Conservation (phyloP, 2,329 filamentous ascomycete genomes). For the Bipolaris victoriae region DNA sequence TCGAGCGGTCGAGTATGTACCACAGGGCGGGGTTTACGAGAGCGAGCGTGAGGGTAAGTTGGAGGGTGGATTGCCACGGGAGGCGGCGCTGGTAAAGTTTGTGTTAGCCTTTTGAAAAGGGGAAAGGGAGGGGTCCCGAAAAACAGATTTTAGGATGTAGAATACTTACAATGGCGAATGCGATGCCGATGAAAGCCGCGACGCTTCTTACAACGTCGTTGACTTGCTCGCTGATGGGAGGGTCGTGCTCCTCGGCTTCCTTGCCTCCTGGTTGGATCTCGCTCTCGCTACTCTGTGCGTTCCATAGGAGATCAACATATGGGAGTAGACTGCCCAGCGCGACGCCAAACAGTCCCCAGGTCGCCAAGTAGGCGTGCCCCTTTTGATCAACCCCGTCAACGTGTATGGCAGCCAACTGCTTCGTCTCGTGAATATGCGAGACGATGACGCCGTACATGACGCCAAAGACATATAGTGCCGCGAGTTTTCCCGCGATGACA, state of each 20-base stretch:
- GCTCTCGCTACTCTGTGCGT: slow-evolving; percentile 53
- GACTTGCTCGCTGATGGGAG: slow-evolving; percentile 69
- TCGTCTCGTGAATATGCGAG: slow-evolving; percentile 75
- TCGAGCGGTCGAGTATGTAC: slow-evolving; percentile 93
- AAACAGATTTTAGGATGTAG: background rate
- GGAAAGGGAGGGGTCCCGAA: background rate
- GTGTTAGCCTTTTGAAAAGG: background rate
- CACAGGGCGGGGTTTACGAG: slow-evolving; percentile 92
- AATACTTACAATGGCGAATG: slow-evolving; percentile 78
- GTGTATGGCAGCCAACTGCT: slow-evolving; percentile 67
- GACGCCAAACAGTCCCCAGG: slow-evolving; percentile 84
- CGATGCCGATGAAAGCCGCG: slow-evolving; percentile 74
- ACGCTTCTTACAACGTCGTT: slow-evolving; percentile 72
- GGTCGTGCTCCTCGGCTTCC: slow-evolving; percentile 46
- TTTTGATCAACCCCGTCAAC: slow-evolving; percentile 62
- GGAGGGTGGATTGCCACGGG: slow-evolving; percentile 93
- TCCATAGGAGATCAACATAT: slow-evolving; percentile 81
- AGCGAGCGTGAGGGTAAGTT: slow-evolving; percentile 86
- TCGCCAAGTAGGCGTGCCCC: slow-evolving; percentile 71
- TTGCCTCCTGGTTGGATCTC: slow-evolving; percentile 1
- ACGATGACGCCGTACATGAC: slow-evolving; percentile 83
- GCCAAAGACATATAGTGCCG: slow-evolving; percentile 77
- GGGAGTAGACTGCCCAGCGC: slow-evolving; percentile 79
- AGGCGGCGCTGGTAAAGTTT: slow-evolving; percentile 72
- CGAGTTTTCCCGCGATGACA: slow-evolving; percentile 63